phyloP scores from a whole-genome alignment of 2,329 filamentous ascomycete genomes.

The Plenodomus lindquistii region DNA sequence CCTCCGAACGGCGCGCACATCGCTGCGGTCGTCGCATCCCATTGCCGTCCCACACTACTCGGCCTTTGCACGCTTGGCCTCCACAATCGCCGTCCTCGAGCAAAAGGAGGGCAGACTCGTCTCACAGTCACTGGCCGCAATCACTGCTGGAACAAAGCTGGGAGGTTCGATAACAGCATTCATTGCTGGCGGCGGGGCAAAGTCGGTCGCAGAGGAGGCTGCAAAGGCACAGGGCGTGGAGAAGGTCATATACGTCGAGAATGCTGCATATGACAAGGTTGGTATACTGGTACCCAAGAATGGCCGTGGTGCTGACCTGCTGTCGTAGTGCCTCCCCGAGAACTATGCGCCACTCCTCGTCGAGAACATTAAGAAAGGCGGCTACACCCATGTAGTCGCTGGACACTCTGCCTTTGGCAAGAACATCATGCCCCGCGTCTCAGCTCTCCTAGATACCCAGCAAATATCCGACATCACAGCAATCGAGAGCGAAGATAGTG shows the following conservation, averaged over 20 bases:
- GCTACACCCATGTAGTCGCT: slow-evolving; percentile 88
- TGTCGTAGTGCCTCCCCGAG: slow-evolving; percentile 74
- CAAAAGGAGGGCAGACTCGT: slow-evolving; percentile 89
- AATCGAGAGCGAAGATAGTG: slow-evolving; percentile 84
- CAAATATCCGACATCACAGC: slow-evolving; percentile 90
- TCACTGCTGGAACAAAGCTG: slow-evolving; percentile 84
- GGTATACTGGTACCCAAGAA: neutral
- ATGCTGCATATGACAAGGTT: slow-evolving; percentile 89
- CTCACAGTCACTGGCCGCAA: slow-evolving; percentile 76
- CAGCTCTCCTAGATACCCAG: slow-evolving; percentile 87
- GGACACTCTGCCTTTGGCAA: slow-evolving; percentile 97
- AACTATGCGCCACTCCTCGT: slow-evolving; percentile 91
- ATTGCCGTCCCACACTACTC: slow-evolving; percentile 52
- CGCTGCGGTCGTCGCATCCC: slow-evolving; percentile 47
- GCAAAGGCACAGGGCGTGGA: slow-evolving; percentile 89
- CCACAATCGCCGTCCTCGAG: slow-evolving; percentile 88
- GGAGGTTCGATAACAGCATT: slow-evolving; percentile 87
- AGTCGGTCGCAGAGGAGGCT: slow-evolving; percentile 76
- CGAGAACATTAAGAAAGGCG: slow-evolving; percentile 95
- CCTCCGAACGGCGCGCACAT: slow-evolving; percentile 47
- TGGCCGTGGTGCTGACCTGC: slow-evolving; percentile 8
- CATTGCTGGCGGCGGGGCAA: slow-evolving; percentile 78
- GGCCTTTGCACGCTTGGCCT: slow-evolving; percentile 71
- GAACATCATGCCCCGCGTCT: slow-evolving; percentile 87
- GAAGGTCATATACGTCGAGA: slow-evolving; percentile 89